phyloP scores from a whole-genome alignment of 2,329 filamentous ascomycete species.

The Gaeumannomyces sp. region DNA sequence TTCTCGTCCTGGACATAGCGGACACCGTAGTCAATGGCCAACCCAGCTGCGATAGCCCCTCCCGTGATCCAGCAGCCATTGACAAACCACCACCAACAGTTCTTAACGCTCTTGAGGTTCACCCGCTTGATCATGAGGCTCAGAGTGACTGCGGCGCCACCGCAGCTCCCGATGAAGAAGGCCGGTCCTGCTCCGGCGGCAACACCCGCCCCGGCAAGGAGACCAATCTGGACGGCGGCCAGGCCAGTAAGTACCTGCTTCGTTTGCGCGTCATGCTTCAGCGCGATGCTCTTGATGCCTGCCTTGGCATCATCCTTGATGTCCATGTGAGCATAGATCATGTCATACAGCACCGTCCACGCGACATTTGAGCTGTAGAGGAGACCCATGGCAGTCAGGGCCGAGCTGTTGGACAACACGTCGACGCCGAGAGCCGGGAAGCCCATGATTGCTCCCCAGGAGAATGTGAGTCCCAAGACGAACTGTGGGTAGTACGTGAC shows the following conservation, averaged over 20 bases:
- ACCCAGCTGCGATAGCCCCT: slow-evolving; percentile 51
- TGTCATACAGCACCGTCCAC: slow-evolving; percentile 87
- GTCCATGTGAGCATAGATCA: slow-evolving; percentile 92
- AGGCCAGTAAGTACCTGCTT: slow-evolving; percentile 69
- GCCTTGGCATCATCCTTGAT: slow-evolving; percentile 79
- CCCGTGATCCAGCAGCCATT: slow-evolving; percentile 66
- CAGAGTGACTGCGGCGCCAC: slow-evolving; percentile 54
- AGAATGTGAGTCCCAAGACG: slow-evolving; percentile 78
- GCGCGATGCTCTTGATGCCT: slow-evolving; percentile 81
- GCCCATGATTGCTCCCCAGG: slow-evolving; percentile 83
- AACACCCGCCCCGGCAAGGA: slow-evolving; percentile 64
- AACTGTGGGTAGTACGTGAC: slow-evolving; percentile 84
- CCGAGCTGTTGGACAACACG: slow-evolving; percentile 56
- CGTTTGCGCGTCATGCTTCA: slow-evolving; percentile 71
- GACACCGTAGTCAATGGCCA: slow-evolving; percentile 54
- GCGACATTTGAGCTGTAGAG: slow-evolving; percentile 74
- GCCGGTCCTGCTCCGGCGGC: slow-evolving; percentile 62
- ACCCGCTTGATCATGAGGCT: slow-evolving; percentile 63
- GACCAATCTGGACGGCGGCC: slow-evolving; percentile 59
- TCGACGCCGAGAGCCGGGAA: slow-evolving; percentile 79
- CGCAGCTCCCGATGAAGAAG: slow-evolving; percentile 62
- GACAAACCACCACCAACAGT: slow-evolving; percentile 74
- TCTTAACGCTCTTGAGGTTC: slow-evolving; percentile 57
- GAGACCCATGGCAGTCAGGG: slow-evolving; percentile 58
- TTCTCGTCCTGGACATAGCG: slow-evolving; percentile 34